Base-by-base conservation (phyloP, 2,329 filamentous ascomycete species). In the Coniochaeta ligniaria region DNA sequence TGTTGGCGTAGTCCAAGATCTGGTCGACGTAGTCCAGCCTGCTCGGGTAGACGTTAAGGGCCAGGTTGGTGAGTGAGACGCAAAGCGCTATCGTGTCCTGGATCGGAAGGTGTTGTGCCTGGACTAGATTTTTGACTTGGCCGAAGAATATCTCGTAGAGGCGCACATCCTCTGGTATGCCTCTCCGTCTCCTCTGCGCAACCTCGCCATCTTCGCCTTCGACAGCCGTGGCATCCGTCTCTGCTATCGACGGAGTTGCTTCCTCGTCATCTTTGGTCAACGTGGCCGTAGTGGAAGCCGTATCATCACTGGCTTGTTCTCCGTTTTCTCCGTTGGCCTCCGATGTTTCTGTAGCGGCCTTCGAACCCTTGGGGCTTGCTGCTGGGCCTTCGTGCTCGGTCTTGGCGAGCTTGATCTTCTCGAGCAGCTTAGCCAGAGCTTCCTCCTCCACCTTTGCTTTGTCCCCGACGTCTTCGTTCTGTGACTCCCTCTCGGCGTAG, bases 81-180 rank as follows among this genome's bases (percentile, higher is more conserved):
- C 98, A 81, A 47, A 99, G 79, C 11, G 93, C 95, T 67, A 96
- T 95, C 20, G 91, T 96, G 72, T 99, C 96, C 73, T 96, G 92
- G 65, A 99, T 94, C 0, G 93, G 90, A 59, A 99, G 81, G 66
- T 92, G 88, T 70, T 97, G 92, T 59, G 90, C 91, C 74, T 92
- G 94, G 63, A 98, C 93, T 58, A 99, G 80, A 69, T 94, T 93
- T 71, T 96, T 90, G 63, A 98, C 95, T 74, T 98, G 95, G 58
- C 92, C 89, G 70, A 98, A 96, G 80, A 98, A 99, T 62, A 98
- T 91, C 75, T 98, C 93, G 73, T 98, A 98, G 26, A 99, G 84
- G 75, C 91, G 94, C 61, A 96, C 87, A 68, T 92, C 88, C 59
- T 87, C 83, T 0, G 89, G 88, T 65, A 92, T 90, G 22, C 84